phyloP scores from a whole-genome alignment of 2,329 filamentous ascomycete species.

The Penicillium expansum region DNA sequence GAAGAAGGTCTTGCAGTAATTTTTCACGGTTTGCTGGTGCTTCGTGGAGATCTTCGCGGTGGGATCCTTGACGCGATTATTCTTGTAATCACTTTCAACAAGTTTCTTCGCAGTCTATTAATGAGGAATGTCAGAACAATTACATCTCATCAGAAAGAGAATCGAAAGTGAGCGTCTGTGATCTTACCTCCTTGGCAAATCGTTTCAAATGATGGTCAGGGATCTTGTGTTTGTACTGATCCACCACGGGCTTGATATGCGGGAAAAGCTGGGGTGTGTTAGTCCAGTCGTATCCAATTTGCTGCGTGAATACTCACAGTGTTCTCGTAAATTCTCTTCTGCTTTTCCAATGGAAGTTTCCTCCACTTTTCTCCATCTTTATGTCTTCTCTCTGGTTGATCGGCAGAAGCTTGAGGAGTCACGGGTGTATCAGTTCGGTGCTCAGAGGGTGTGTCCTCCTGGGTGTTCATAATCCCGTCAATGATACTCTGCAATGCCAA shows the following conservation, averaged over 20 bases:
- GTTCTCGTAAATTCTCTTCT: conserved; percentile 92
- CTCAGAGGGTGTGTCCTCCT: conserved; percentile 53
- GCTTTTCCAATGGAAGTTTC: conserved; percentile 63
- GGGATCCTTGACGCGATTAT: conserved; percentile 79
- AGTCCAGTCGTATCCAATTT: neutral
- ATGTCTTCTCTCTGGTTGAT: conserved; percentile 50
- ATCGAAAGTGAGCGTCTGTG: neutral
- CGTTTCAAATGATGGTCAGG: conserved; percentile 72
- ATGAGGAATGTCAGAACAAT: neutral
- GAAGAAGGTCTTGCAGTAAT: conserved; percentile 79
- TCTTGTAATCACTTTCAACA: conserved; percentile 87
- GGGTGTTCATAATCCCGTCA: conserved; percentile 73
- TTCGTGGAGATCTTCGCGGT: conserved; percentile 68
- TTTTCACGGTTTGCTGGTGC: conserved; percentile 78
- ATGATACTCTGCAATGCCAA: conserved; percentile 80
- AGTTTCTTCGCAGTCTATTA: conserved; percentile 73
- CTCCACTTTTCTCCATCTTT: conserved; percentile 51
- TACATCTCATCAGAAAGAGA: conserved; percentile 13
- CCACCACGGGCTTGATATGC: conserved; percentile 78
- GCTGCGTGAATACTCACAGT: conserved; percentile 60
- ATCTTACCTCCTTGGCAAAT: conserved; percentile 59
- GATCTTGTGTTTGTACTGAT: conserved; percentile 83
- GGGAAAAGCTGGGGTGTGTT: conserved; percentile 65
- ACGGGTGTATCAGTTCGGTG: conserved; percentile 57
- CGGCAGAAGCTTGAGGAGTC: conserved; percentile 58